Evolutionary conservation across 306 rosid genomes (phyloP).

Genomic region (Carpinus fangiana): DNA sequence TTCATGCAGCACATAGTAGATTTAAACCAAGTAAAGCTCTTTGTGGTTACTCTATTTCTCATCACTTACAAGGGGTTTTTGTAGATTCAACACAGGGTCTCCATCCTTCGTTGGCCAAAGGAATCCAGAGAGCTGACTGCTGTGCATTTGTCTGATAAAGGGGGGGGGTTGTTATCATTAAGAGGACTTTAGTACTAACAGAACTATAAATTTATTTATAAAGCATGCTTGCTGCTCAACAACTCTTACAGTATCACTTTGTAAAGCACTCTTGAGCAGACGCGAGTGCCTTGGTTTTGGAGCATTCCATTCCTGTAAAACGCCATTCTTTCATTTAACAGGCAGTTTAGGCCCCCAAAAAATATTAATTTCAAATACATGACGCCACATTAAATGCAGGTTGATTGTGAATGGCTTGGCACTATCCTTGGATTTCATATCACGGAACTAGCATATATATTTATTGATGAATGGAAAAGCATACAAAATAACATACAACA

Average conservation of each 20-base stretch:
- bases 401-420: background rate
- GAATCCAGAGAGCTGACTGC: slow-evolving; percentile 71
- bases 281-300: slow-evolving; percentile 81
- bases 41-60: background rate
- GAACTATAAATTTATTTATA: slow-evolving; percentile 5
- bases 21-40: slow-evolving; percentile 11
- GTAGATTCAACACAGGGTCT: slow-evolving; percentile 56
- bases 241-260: slow-evolving; percentile 68
- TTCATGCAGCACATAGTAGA: background rate
- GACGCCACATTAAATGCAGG: slow-evolving; percentile 1
- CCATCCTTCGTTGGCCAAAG: slow-evolving; percentile 70
- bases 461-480: background rate
- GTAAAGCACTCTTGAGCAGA: slow-evolving; percentile 81
- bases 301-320: slow-evolving; percentile 66
- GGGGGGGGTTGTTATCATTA: background rate
- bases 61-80: slow-evolving; percentile 55
- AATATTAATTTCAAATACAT: background rate
- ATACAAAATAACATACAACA: background rate
- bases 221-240: slow-evolving; percentile 29
- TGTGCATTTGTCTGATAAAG: slow-evolving; percentile 52
- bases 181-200: slow-evolving; percentile 5
- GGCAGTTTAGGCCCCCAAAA: background rate
- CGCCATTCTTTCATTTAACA: slow-evolving; percentile 20
- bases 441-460: background rate
- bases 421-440: background rate